Conservation (phyloP, 306 rosid species). For the Malus sylvestris region DNA sequence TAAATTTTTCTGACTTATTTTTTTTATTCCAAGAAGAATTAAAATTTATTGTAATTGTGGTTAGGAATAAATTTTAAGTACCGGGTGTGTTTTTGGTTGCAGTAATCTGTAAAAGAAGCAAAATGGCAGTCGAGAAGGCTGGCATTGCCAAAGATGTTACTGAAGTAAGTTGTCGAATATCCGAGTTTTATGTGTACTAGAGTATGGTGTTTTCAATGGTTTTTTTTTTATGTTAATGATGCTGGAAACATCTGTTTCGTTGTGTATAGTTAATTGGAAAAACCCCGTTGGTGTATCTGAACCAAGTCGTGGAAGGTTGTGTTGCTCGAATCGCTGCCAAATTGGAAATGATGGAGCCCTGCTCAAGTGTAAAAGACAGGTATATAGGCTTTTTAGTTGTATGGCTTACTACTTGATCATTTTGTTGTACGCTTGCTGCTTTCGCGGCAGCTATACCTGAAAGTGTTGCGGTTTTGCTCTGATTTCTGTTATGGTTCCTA, state of each 20-base stretch:
- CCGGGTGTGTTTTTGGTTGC: conserved; percentile 6
- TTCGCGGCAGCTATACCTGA: neutral
- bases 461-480: neutral
- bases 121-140: conserved; percentile 49
- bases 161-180: conserved; percentile 37
- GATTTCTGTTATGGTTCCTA: neutral
- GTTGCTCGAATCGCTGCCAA: conserved; percentile 67
- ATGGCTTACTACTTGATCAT: neutral
- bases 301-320: conserved; percentile 51
- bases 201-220: neutral
- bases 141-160: conserved; percentile 70
- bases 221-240: conserved; percentile 10
- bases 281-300: conserved; percentile 72
- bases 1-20: neutral
- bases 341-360: conserved; percentile 69
- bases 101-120: conserved; percentile 19
- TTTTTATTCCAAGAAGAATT: neutral
- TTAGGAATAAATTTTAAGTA: neutral
- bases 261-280: conserved; percentile 57
- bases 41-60: neutral
- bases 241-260: neutral
- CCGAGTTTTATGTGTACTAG: neutral
- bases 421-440: neutral
- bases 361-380: conserved; percentile 83
- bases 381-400: neutral